These are phyloP conservation scores for Quercus mongolica DNA, from an alignment of 306 rosid genomes.

Conservation along the genomic window DNA sequence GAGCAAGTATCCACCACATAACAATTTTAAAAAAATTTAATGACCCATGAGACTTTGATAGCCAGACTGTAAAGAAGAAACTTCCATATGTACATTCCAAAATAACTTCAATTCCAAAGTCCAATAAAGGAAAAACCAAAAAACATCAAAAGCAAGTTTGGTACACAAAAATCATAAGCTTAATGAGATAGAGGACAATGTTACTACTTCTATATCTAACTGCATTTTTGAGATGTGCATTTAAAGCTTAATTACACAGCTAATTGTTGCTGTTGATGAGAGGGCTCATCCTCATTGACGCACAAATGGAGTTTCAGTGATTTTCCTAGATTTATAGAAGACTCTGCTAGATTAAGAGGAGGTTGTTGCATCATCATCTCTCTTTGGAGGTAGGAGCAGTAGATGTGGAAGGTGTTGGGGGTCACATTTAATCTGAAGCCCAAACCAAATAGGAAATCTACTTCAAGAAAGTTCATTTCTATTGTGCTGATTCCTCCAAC, in stretches of 20 bases:
- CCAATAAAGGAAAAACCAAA: background rate
- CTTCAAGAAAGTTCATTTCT: constrained; percentile 92
- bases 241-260: constrained; percentile 51
- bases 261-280: constrained; percentile 65
- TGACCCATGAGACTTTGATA: background rate
- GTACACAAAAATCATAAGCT: constrained; percentile 15
- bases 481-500: constrained; percentile 90
- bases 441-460: constrained; percentile 89
- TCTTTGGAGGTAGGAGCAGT: constrained; percentile 64
- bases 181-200: constrained; percentile 16
- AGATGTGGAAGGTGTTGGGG: constrained; percentile 67
- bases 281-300: constrained; percentile 76
- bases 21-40: background rate
- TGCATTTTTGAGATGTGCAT: constrained; percentile 23
- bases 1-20: constrained; percentile 1
- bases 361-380: constrained; percentile 73
- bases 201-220: constrained; percentile 36
- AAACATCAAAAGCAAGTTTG: background rate
- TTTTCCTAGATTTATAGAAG: constrained; percentile 48
- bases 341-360: constrained; percentile 48
- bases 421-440: constrained; percentile 83
- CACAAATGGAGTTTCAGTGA: constrained; percentile 53
- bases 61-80: constrained; percentile 50
- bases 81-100: constrained; percentile 32
- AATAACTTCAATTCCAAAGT: constrained; percentile 7